Evolutionary conservation across 1,284 basidiomycete genomes (phyloP).

Genomic region (Wallemia mellicola): DNA sequence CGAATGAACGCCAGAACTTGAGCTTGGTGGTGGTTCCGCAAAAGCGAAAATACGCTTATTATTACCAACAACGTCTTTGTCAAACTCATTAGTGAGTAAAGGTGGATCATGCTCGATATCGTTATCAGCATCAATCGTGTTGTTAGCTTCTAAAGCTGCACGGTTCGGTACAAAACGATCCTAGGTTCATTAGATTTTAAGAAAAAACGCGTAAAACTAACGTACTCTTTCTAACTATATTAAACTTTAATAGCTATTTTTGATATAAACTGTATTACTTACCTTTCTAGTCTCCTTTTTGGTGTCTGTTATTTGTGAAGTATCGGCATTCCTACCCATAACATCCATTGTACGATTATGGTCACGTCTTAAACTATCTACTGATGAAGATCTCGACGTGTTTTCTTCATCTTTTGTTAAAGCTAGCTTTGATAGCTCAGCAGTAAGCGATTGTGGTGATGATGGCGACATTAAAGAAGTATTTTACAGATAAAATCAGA

Average conservation of each 20-base stretch:
- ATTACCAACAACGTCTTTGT: not conserved
- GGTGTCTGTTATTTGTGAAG: not conserved
- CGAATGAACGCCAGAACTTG: constrained; percentile 34
- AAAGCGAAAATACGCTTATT: constrained; percentile 33
- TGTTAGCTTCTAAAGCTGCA: not conserved
- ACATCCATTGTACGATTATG: not conserved
- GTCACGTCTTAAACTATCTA: not conserved
- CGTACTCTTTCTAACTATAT: not conserved
- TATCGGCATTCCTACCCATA: not conserved
- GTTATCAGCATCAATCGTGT: not conserved
- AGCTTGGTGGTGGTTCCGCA: constrained; percentile 38
- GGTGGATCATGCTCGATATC: not conserved
- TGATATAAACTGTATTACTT: not conserved
- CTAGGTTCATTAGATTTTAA: not conserved
- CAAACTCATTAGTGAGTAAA: not conserved
- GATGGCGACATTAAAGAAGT: not conserved
- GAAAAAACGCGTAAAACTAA: not conserved
- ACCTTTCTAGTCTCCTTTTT: not conserved
- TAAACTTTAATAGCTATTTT: not conserved
- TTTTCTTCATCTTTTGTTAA: not conserved
- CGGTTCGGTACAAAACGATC: not conserved
- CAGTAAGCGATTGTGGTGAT: not conserved
- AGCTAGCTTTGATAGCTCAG: not conserved
- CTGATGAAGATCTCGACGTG: not conserved
- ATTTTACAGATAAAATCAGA: no score